Evolutionary conservation across 164 flowering plant genomes (phyloP).

Genomic region (Amborella trichopoda): DNA sequence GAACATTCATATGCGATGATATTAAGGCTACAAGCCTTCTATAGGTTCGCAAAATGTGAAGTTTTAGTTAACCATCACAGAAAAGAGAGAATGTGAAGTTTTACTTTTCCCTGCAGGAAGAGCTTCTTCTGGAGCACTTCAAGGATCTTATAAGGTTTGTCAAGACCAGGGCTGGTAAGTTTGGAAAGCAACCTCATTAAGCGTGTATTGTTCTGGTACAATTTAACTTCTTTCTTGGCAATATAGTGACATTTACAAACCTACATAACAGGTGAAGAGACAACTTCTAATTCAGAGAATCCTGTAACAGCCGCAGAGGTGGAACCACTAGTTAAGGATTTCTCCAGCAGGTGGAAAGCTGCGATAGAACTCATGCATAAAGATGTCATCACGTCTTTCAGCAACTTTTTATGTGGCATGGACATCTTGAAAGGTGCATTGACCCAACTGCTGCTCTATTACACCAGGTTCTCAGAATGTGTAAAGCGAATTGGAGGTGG

Average conservation of each 20-base stretch:
- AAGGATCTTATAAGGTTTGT: constrained; percentile 81
- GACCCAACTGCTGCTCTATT: constrained; percentile 90
- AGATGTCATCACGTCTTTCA: constrained; percentile 94
- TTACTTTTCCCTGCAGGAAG: constrained; percentile 57
- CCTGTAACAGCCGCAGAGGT: constrained; percentile 63
- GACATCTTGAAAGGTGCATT: constrained; percentile 92
- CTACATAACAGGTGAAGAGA: constrained; percentile 80
- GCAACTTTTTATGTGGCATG: constrained; percentile 96
- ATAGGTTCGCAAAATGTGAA: too few relatives aligned
- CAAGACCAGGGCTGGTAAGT: constrained; percentile 83
- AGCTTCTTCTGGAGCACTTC: constrained; percentile 83
- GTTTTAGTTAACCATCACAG: too few relatives aligned
- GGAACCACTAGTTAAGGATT: constrained; percentile 92
- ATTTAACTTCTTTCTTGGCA: too few relatives aligned
- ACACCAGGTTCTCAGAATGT: constrained; percentile 89
- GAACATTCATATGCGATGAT: too few relatives aligned
- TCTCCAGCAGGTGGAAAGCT: constrained; percentile 84
- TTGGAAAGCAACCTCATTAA: too few relatives aligned
- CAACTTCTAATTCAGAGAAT: constrained; percentile 41
- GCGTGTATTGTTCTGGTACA: too few relatives aligned
- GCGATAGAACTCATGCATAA: constrained; percentile 98
- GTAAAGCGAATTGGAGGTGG: constrained; percentile 76
- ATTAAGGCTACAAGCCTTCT: too few relatives aligned
- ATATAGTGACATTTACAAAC: too few relatives aligned
- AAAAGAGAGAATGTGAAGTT: too few relatives aligned